A percentile compares a stretch with the other conserved stretches of the same genome.
These are phyloP conservation scores for Neonectria coccinea DNA, from an alignment of 2,329 filamentous ascomycete species.

Conservation along the genomic window DNA sequence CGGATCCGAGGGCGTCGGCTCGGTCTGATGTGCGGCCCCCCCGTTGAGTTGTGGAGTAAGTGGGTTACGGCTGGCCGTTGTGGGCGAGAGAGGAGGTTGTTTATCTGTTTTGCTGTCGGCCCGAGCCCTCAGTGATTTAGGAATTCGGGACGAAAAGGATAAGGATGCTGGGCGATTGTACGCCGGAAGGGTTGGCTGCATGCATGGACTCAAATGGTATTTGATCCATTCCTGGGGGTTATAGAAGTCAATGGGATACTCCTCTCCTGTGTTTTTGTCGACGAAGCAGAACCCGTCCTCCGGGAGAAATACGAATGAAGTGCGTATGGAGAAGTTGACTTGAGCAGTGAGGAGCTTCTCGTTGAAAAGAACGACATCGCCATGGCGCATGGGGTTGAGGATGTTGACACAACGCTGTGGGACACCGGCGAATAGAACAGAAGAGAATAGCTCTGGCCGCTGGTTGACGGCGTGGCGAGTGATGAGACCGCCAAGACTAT, in stretches of 20 bases:
- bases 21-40: slow-evolving; percentile 35
- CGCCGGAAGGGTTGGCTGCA: slow-evolving; percentile 74
- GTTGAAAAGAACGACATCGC: slow-evolving; percentile 91
- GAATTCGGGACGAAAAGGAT: slow-evolving; percentile 62
- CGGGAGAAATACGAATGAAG: slow-evolving; percentile 85
- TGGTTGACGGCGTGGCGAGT: slow-evolving; percentile 89
- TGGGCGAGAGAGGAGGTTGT: slow-evolving; percentile 33
- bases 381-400: slow-evolving; percentile 87
- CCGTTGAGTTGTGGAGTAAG: slow-evolving; percentile 45
- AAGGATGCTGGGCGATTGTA: slow-evolving; percentile 54
- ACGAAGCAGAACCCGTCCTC: slow-evolving; percentile 90
- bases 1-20: slow-evolving; percentile 42
- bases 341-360: slow-evolving; percentile 91
- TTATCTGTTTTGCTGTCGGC: slow-evolving; percentile 58
- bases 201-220: slow-evolving; percentile 81
- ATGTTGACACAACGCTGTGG: slow-evolving; percentile 93
- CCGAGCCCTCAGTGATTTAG: slow-evolving; percentile 58
- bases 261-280: slow-evolving; percentile 82
- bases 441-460: slow-evolving; percentile 85
- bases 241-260: slow-evolving; percentile 88
- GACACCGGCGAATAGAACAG: slow-evolving; percentile 86
- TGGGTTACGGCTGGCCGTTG: slow-evolving; percentile 44
- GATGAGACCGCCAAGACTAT: slow-evolving; percentile 89
- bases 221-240: slow-evolving; percentile 83
- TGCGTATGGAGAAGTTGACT: slow-evolving; percentile 92